Percentiles rank a stretch among this genome's conserved stretches.
phyloP scores from a whole-genome alignment of 148 eudicot species.

The Arbutus unedo region DNA sequence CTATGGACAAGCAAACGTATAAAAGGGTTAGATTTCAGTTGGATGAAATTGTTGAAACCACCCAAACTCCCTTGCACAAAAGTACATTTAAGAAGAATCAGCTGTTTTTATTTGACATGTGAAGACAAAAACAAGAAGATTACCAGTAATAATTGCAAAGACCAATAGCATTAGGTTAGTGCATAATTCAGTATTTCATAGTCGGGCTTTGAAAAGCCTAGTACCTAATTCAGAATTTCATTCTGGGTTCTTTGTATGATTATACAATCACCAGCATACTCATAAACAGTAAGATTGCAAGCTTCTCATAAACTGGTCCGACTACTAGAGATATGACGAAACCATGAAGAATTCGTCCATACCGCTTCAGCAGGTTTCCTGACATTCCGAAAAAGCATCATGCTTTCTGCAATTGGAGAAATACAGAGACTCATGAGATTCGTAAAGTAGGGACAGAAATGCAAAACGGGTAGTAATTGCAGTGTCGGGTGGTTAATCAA shows the following conservation, averaged over 20 bases:
- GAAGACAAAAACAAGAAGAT: not conserved
- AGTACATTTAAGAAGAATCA: too few species aligned
- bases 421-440: not conserved
- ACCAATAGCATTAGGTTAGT: not conserved
- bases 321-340: not conserved
- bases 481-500: not conserved
- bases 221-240: not conserved
- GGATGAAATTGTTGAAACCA: not conserved
- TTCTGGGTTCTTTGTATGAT: not conserved
- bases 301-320: not conserved
- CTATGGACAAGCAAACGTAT: not conserved
- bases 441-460: not conserved
- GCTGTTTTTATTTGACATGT: not conserved
- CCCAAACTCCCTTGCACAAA: not conserved
- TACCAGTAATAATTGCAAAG: not conserved
- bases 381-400: conserved; percentile 6
- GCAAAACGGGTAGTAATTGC: not conserved
- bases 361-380: not conserved
- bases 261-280: not conserved
- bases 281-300: not conserved
- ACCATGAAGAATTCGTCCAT: not conserved
- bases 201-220: not conserved
- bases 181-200: not conserved
- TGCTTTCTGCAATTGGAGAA: conserved; percentile 8
- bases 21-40: not conserved